Percentiles rank a stretch among this genome's conserved stretches.
phyloP scores from a whole-genome alignment of 2,329 filamentous ascomycete genomes.

The Hansfordia pulvinata region DNA sequence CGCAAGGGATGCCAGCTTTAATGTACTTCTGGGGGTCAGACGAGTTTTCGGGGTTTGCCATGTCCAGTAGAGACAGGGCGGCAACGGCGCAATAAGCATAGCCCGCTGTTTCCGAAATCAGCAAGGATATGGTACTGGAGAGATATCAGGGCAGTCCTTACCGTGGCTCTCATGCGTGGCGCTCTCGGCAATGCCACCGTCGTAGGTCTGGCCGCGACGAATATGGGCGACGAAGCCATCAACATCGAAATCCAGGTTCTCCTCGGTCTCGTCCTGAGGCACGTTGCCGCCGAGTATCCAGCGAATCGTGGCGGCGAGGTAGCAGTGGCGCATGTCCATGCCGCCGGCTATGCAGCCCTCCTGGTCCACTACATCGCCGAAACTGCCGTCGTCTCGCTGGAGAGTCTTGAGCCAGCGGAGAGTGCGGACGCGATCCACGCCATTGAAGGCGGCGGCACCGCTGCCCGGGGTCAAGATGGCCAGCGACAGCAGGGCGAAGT shows the following conservation, averaged over 20 bases:
- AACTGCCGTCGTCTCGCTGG: slow-evolving; percentile 78
- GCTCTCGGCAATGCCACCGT: slow-evolving; percentile 71
- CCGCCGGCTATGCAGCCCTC: slow-evolving; percentile 54
- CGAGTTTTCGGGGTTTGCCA: slow-evolving; percentile 26
- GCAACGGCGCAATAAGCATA: slow-evolving; percentile 83
- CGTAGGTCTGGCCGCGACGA: slow-evolving; percentile 59
- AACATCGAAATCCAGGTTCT: slow-evolving; percentile 61
- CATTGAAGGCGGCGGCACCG: slow-evolving; percentile 33
- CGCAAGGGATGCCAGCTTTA: slow-evolving; percentile 24
- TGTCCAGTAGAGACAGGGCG: slow-evolving; percentile 62
- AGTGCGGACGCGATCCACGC: slow-evolving; percentile 54
- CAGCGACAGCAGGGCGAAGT: slow-evolving; percentile 71
- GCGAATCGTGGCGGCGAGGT: slow-evolving; percentile 66
- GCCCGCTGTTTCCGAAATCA: too few species aligned
- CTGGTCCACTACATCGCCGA: slow-evolving; percentile 66
- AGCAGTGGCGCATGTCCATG: slow-evolving; percentile 77
- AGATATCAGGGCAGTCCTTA: slow-evolving; percentile 23
- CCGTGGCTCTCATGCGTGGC: slow-evolving; percentile 74
- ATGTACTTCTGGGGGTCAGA: slow-evolving; percentile 17
- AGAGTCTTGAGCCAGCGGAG: slow-evolving; percentile 61
- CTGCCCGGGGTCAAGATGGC: slow-evolving; percentile 31
- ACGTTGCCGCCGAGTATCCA: slow-evolving; percentile 64
- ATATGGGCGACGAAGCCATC: slow-evolving; percentile 59
- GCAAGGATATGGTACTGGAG: slow-evolving; percentile 3
- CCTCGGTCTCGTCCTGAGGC: slow-evolving; percentile 35